Evolutionary conservation across 495 filamentous ascomycete species (phyloP).

Genomic region (Penicillium turbatum): DNA sequence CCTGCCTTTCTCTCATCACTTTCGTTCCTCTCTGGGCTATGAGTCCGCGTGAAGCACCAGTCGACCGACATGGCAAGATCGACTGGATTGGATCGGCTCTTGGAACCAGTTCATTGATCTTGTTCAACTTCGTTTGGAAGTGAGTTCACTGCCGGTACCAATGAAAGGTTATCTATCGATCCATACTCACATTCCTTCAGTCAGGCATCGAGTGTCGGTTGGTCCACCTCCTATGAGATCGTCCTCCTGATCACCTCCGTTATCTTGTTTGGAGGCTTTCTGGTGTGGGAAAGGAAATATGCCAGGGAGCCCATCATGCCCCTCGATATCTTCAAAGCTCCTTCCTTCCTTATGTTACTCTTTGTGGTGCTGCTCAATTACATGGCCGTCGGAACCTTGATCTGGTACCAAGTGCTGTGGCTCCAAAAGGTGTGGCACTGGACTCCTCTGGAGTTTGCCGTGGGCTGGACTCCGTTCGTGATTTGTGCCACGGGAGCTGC

Average conservation of each 20-base stretch:
- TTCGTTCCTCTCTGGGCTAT: slow-evolving; percentile 31
- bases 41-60: slow-evolving; percentile 35
- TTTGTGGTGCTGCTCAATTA: slow-evolving; percentile 47
- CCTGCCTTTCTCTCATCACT: slow-evolving; percentile 31
- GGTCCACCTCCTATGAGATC: slow-evolving; percentile 44
- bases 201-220: slow-evolving; percentile 49
- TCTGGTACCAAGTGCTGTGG: slow-evolving; percentile 50
- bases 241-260: slow-evolving; percentile 41
- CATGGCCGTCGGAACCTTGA: slow-evolving; percentile 47
- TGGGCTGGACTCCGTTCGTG: slow-evolving; percentile 43
- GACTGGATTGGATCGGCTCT: slow-evolving; percentile 49
- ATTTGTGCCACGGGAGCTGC: slow-evolving; percentile 37
- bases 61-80: slow-evolving; percentile 41
- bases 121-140: slow-evolving; percentile 57
- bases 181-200: slow-evolving; percentile 23
- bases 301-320: slow-evolving; percentile 46
- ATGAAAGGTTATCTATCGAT: too few species aligned
- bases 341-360: slow-evolving; percentile 45
- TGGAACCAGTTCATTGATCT: slow-evolving; percentile 40
- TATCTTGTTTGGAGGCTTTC: slow-evolving; percentile 36
- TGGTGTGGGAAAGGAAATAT: slow-evolving; percentile 44
- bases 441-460: slow-evolving; percentile 40
- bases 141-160: too few species aligned
- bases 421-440: slow-evolving; percentile 43
- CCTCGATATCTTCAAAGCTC: slow-evolving; percentile 47